Conservation (phyloP, 225 moss, liverwort and hornwort species). For the Neckera pumila region DNA sequence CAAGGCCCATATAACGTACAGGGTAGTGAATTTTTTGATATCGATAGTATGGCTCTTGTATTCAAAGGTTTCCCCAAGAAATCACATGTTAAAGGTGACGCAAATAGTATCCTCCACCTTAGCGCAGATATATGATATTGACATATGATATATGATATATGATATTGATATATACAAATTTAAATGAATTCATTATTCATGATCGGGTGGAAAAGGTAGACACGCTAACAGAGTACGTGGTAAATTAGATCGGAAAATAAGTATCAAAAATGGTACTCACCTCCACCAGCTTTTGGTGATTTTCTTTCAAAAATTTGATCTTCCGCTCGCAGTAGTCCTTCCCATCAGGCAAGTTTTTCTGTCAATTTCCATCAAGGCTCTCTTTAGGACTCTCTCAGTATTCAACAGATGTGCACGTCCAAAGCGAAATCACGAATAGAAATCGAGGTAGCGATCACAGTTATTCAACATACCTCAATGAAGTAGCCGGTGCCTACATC, state of each 20-base stretch:
- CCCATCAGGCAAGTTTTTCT: slow-evolving; percentile 78
- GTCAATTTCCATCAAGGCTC: neutral
- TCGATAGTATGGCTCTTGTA: neutral
- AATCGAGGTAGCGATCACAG: neutral
- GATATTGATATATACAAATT: too few species aligned
- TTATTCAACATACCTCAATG: slow-evolving; percentile 55
- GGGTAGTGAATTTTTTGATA: neutral
- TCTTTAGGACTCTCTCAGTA: neutral
- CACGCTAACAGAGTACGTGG: neutral
- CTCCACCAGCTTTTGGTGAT: slow-evolving; percentile 95
- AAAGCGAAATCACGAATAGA: neutral
- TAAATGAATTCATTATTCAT: neutral
- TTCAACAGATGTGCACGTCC: neutral
- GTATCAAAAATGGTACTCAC: slow-evolving; percentile 7
- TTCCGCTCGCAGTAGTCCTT: slow-evolving; percentile 94
- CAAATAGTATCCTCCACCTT: neutral
- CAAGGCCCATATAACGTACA: neutral
- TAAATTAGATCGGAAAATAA: neutral
- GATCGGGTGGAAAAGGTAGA: neutral
- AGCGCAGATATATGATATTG: neutral
- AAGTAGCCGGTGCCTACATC: slow-evolving; percentile 98
- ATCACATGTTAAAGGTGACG: neutral
- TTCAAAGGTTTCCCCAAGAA: neutral
- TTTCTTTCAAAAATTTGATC: slow-evolving; percentile 81
- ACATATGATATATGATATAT: too few species aligned